Conservation (phyloP, 768 basidiomycete genomes). For the Rhodosporidiobolus sp. region DNA sequence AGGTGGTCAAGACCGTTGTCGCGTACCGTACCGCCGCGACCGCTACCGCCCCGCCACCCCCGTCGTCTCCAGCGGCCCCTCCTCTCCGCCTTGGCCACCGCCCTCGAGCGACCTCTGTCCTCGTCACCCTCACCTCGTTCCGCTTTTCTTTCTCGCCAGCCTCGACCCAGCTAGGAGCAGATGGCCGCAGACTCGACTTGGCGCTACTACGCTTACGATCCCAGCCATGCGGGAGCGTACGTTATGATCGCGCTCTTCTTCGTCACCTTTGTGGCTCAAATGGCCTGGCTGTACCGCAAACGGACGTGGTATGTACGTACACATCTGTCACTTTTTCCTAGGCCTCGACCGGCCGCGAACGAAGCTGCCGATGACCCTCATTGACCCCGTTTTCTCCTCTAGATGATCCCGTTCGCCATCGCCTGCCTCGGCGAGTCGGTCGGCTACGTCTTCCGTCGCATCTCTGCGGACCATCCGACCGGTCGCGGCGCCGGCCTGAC, state of each 20-base stretch:
- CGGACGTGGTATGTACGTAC: slow-evolving; percentile 19
- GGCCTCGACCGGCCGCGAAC: neutral
- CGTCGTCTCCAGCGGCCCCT: too few species aligned
- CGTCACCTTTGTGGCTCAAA: slow-evolving; percentile 9
- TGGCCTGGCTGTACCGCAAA: neutral
- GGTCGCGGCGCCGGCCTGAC: slow-evolving; percentile 16
- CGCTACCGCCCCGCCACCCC: too few species aligned
- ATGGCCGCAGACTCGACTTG: neutral
- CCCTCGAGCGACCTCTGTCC: neutral
- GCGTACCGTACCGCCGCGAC: too few species aligned
- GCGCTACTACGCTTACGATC: slow-evolving; percentile 23
- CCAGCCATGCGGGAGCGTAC: slow-evolving; percentile 4
- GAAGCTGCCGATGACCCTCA: too few species aligned
- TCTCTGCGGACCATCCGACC: slow-evolving; percentile 23
- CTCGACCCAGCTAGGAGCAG: neutral
- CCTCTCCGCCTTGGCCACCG: too few species aligned
- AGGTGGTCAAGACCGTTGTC: too few species aligned
- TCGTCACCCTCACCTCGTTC: neutral
- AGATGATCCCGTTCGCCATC: slow-evolving; percentile 37
- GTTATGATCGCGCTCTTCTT: slow-evolving; percentile 20
- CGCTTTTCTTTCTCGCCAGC: neutral
- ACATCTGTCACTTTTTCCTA: neutral
- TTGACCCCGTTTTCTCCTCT: neutral
- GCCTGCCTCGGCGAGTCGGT: slow-evolving; percentile 22
- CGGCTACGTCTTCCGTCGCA: slow-evolving; percentile 28